These are phyloP conservation scores for Phalaenopsis aphrodite DNA, from an alignment of 106 monocot species.

Conservation along the genomic window DNA sequence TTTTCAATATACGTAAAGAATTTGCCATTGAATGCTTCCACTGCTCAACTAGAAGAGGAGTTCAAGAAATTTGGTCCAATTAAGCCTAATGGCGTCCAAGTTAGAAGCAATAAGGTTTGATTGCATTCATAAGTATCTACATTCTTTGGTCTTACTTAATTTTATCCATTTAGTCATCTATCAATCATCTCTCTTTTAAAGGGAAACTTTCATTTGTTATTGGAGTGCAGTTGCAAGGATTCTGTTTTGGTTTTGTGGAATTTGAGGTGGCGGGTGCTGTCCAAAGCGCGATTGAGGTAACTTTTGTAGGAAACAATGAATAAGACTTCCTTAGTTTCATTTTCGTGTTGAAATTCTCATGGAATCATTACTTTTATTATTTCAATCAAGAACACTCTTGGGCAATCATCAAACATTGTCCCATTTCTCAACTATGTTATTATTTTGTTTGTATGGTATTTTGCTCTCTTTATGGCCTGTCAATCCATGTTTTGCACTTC, in stretches of 20 bases:
- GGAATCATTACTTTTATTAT: too few species aligned
- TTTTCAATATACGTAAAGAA: constrained; percentile 53
- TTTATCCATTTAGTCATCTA: neutral
- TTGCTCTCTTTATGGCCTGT: too few species aligned
- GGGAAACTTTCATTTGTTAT: neutral
- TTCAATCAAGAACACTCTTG: too few species aligned
- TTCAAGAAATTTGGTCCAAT: constrained; percentile 75
- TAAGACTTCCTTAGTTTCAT: too few species aligned
- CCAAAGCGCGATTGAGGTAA: constrained; percentile 64
- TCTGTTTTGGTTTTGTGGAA: constrained; percentile 76
- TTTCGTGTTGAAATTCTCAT: too few species aligned
- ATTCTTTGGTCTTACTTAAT: neutral
- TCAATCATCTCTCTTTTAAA: neutral
- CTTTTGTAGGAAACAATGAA: too few species aligned
- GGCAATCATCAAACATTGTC: too few species aligned
- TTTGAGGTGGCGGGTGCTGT: constrained; percentile 59
- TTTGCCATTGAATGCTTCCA: constrained; percentile 50
- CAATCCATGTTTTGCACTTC: too few species aligned
- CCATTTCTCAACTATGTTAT: too few species aligned
- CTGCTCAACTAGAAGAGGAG: constrained; percentile 47
- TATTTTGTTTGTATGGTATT: too few species aligned
- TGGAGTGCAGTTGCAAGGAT: constrained; percentile 40
- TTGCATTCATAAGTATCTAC: neutral
- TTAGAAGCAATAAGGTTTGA: constrained; percentile 58
- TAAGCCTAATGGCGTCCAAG: constrained; percentile 51